Percentiles rank a stretch among this genome's conserved stretches.
phyloP scores from a whole-genome alignment of 371 early-diverging fungal genomes.

The Mortierella sp. region DNA sequence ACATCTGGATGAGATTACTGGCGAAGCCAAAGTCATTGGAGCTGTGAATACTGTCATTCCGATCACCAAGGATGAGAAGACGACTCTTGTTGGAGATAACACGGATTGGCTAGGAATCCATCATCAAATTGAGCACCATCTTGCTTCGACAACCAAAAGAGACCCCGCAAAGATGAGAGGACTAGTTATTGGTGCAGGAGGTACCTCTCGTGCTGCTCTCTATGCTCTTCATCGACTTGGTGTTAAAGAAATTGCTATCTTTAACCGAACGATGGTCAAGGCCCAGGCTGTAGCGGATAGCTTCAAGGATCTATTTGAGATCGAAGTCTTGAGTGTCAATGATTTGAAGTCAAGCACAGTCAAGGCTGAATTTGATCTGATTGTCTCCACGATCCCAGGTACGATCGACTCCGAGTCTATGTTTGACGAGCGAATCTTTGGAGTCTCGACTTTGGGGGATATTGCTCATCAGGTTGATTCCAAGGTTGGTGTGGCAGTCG shows the following conservation, averaged over 20 bases:
- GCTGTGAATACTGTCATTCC: conserved; percentile 90
- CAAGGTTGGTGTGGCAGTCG: conserved; percentile 80
- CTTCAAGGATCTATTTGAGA: conserved; percentile 66
- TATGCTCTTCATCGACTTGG: conserved; percentile 87
- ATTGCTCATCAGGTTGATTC: no score
- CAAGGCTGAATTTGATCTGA: conserved; percentile 55
- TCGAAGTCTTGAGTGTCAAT: conserved; percentile 51
- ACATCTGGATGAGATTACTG: conserved; percentile 75
- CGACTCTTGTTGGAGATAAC: conserved; percentile 85
- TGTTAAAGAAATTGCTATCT: conserved; percentile 74
- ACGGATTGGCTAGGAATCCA: conserved; percentile 95
- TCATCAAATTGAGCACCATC: conserved; percentile 66
- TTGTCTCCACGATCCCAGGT: conserved; percentile 88
- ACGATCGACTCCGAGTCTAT: conserved; percentile 73
- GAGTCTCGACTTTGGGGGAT: conserved; percentile 24
- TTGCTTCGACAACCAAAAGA: conserved; percentile 33
- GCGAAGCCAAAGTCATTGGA: conserved; percentile 86
- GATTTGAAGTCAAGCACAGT: conserved; percentile 24
- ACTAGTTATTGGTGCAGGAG: conserved; percentile 96
- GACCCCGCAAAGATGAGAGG: conserved; percentile 54
- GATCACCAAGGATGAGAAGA: conserved; percentile 53
- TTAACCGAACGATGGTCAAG: conserved; percentile 87
- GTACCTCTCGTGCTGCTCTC: conserved; percentile 93
- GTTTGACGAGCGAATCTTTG: conserved; percentile 60
- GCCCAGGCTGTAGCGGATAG: conserved; percentile 76